Evolutionary conservation across 176 grass and related monocot species (phyloP).

Genomic region (Paspalum vaginatum): DNA sequence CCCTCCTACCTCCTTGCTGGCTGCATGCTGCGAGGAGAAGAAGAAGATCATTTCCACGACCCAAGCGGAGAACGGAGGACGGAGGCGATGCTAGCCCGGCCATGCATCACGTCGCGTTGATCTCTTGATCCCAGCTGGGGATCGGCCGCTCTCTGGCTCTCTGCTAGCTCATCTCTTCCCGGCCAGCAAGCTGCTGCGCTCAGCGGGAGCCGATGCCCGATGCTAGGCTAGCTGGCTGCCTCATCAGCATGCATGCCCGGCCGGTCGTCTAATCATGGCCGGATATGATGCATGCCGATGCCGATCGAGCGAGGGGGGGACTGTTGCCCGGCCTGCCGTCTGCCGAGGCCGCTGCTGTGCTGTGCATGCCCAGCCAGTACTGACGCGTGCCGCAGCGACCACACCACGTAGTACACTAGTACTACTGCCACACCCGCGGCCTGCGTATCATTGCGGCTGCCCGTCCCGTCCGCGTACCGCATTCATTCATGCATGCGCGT

Average conservation of each 20-base stretch:
- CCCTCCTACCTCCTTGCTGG: no score
- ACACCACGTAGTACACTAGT: background rate
- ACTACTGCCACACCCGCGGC: background rate
- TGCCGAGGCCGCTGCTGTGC: background rate
- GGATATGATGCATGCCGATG: conserved; percentile 40
- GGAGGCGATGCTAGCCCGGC: background rate
- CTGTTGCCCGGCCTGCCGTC: background rate
- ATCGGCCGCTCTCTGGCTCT: no score
- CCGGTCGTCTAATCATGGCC: conserved; percentile 37
- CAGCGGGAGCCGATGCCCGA: no score
- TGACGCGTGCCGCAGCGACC: conserved; percentile 24
- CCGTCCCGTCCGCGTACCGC: background rate
- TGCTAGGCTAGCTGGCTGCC: no score
- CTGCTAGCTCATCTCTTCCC: no score
- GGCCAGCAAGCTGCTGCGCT: no score
- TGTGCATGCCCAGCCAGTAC: background rate
- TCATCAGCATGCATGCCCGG: no score
- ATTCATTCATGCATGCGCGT: conserved; percentile 18
- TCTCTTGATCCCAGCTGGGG: background rate
- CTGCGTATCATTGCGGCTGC: conserved; percentile 37
- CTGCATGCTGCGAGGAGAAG: no score
- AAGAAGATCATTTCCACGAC: conserved; percentile 28
- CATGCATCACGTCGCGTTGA: conserved; percentile 36
- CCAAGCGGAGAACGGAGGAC: no score
- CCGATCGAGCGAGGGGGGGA: background rate